Evolutionary conservation across 2,329 filamentous ascomycete species (phyloP), one percentile per base, ranked within the genome.

Genomic region (Ophiocordyceps camponoti-leonardi): DNA sequence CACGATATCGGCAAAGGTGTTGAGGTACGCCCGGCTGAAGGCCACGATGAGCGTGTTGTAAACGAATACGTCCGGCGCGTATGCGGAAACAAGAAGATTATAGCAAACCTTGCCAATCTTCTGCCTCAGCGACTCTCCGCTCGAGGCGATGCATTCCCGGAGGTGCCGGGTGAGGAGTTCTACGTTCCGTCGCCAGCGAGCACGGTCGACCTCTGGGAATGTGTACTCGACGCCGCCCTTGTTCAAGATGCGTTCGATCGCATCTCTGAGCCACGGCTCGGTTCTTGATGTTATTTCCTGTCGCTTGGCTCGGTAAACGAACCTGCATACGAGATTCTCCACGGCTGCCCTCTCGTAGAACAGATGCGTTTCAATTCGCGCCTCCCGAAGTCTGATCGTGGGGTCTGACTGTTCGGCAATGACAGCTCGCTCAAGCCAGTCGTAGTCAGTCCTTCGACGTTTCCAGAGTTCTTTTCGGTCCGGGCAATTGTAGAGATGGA

Each of bases 21-120:
- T 64, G 45, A 70, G 63, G 26, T 68, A 64, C 6, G 70, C 56
- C 30, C 67, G 65, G 45, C 72, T 68, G 44, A 90, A 77, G n/a
- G 75, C 73, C n/a, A 73, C 58, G 3, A 90, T 71, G 23, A 92
- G 67, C 13, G 72, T 70, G 55, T 87, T 87, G 63, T 79, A 86
- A 4, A 79, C 86, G 50, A 77, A 68, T 33, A 83, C 71, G 49
- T 75, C 75, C 0, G 83, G 81, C 0, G 77, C 73, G 18, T 74
- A 66, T 2, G 69, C 58, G 2, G 75, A 77, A 4, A 76, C 64
- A 16, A 86, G 67, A 3, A 92, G 63, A 54, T 85, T 86, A 60
- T 80, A 79, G 58, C 73, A 77, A 45, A 78, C 65, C 37, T 57
- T 56, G 39, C 60, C 62, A 26, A 65, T 54, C 46, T 53, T 60